Conservation (phyloP, 176 grass and related monocot genomes). For the Eleusine indica region DNA sequence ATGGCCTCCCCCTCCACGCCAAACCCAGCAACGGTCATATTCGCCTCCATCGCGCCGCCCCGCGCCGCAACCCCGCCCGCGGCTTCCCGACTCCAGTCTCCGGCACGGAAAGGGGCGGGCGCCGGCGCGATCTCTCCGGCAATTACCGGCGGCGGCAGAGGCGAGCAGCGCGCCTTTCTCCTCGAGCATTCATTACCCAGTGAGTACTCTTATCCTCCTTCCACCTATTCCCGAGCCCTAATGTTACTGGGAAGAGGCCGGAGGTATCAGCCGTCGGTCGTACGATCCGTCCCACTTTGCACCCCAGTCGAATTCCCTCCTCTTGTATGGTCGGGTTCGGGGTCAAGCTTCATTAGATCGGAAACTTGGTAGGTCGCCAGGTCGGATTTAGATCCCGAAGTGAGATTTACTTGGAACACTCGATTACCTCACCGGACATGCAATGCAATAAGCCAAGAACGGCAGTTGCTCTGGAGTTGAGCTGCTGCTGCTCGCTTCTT, state of each 20-base stretch:
- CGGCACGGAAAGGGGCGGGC: background rate
- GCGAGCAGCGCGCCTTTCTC: background rate
- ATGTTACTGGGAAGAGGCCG: background rate
- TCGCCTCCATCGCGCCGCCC: constrained; percentile 9
- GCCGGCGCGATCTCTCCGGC: background rate
- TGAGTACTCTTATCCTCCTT: background rate
- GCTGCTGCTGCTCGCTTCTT: background rate
- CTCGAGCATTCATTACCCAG: background rate
- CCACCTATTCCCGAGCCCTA: background rate
- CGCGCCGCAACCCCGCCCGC: background rate
- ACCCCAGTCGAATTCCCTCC: background rate
- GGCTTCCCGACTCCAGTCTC: background rate
- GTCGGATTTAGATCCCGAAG: constrained; percentile 8
- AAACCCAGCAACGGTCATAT: constrained; percentile 40
- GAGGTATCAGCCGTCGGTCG: background rate
- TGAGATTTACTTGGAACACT: background rate
- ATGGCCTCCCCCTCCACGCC: background rate
- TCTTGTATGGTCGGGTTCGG: too few relatives aligned
- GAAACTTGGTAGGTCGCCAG: background rate
- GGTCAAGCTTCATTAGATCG: background rate
- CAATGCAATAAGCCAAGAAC: background rate
- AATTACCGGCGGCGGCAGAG: background rate
- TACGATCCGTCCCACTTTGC: background rate
- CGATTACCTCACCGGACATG: background rate
- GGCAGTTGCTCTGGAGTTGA: background rate